These are phyloP conservation scores for Boletus vermiculosoides DNA, from an alignment of 768 basidiomycete species.

Conservation along the genomic window DNA sequence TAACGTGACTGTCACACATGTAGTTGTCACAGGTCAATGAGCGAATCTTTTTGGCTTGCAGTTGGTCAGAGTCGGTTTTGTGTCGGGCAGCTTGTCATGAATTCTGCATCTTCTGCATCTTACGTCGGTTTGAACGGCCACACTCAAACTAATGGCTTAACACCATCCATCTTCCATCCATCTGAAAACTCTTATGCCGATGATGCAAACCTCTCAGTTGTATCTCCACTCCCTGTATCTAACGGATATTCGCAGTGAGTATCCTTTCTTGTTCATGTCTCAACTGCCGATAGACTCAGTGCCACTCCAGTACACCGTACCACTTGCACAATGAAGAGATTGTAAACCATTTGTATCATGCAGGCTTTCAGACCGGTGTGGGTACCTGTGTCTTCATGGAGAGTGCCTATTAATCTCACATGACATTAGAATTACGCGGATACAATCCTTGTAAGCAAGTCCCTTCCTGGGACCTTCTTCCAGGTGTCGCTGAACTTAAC, in stretches of 20 bases:
- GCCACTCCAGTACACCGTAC: constrained; percentile 41
- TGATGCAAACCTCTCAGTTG: constrained; percentile 18
- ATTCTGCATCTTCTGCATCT: constrained; percentile 33
- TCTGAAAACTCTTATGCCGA: constrained; percentile 40
- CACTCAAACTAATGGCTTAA: constrained; percentile 49
- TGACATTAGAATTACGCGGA: constrained; percentile 73
- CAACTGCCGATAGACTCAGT: constrained; percentile 8
- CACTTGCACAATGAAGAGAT: constrained; percentile 74
- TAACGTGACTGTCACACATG: constrained; percentile 21
- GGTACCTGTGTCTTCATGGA: constrained; percentile 34
- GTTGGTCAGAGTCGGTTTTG: constrained; percentile 1
- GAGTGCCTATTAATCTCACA: constrained; percentile 13
- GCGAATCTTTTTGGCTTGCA: constrained; percentile 17
- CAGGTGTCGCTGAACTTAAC: constrained; percentile 12
- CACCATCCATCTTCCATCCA: constrained; percentile 36
- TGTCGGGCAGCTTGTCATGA: constrained; percentile 22
- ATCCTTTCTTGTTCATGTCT: not conserved
- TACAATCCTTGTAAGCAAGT: constrained; percentile 63
- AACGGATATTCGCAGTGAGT: constrained; percentile 67
- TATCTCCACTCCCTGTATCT: constrained; percentile 39
- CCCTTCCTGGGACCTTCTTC: constrained; percentile 3
- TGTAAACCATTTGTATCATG: constrained; percentile 72
- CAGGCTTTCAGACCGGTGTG: constrained; percentile 82
- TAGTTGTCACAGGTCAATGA: constrained; percentile 20
- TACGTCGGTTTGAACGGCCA: constrained; percentile 49